These are phyloP conservation scores for Amauroascus niger DNA, from an alignment of 2,329 filamentous ascomycete genomes.

Conservation along the genomic window DNA sequence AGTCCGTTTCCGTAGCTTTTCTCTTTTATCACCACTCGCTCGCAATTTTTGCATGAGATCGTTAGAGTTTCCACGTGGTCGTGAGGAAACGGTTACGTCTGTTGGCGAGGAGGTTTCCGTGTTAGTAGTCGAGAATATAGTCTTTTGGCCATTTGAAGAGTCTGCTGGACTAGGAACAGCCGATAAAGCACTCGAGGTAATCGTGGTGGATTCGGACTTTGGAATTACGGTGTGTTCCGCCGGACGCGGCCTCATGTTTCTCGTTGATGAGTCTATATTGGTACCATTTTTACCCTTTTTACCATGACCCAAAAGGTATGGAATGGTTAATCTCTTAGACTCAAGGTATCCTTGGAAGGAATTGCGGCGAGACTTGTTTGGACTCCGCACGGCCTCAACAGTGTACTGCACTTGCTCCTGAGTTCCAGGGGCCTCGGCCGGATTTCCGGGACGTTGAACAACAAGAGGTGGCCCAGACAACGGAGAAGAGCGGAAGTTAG, in stretches of 20 bases:
- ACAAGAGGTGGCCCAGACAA: constrained; percentile 22
- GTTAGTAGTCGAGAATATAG: not conserved
- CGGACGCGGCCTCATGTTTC: not conserved
- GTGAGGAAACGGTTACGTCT: not conserved
- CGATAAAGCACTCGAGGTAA: not conserved
- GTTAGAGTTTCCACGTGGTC: constrained; percentile 7
- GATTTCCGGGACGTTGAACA: constrained; percentile 5
- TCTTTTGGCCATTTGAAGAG: not conserved
- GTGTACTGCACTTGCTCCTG: not conserved
- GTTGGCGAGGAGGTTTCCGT: not conserved
- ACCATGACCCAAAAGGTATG: constrained; percentile 10
- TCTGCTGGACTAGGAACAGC: not conserved
- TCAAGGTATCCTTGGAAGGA: constrained; percentile 7
- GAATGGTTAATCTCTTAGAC: constrained; percentile 9
- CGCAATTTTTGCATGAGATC: constrained; percentile 14
- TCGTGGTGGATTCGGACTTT: not conserved
- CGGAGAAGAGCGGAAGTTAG: constrained; percentile 27
- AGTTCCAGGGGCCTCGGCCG: not conserved
- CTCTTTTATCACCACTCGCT: not conserved
- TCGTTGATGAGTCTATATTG: not conserved
- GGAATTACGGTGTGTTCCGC: not conserved
- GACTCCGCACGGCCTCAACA: not conserved
- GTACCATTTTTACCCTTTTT: constrained; percentile 10
- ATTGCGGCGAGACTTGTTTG: not conserved
- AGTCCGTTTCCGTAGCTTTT: constrained; percentile 5